Base-by-base conservation (phyloP, 2,329 filamentous ascomycete genomes). In the Penicillium sp. region DNA sequence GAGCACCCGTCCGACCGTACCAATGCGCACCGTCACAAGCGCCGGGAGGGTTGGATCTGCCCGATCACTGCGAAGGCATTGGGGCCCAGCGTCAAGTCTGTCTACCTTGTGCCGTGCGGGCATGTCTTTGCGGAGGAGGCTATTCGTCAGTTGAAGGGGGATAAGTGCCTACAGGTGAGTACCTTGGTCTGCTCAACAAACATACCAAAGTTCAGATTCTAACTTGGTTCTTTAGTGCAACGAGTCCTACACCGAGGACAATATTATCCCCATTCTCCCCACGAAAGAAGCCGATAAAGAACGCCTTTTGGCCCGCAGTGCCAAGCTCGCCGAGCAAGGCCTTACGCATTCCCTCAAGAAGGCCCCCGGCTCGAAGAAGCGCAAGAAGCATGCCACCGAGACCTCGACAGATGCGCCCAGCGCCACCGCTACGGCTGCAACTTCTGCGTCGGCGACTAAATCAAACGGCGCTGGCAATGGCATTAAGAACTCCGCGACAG, bases 51-150 rank as follows among this genome's bases (percentile, higher is more conserved):
- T 59, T 93, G 89, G 85, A 85, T 92, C 30, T 99, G 95, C 72
- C 93, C 94, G 0, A 85, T 98, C 57, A 96, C 93, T 1, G 86
- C 90, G 70, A 96, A 96, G 74, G 88, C 90, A 74, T 79, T 99
- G 26, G 95, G 95, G 0, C 88, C 93, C 0, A 83, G 83, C 5
- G 88, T 89, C 16, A 94, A 89, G 76, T 84, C 92, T 0, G 92
- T 96, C 1, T 99, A 98, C 71, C 71, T 99, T 2, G 91, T 98
- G 4, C 95, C 95, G 0, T 99, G 95, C 71, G 96, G 95, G 0
- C 96, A 99, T 80, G 93, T 92, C 0, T 98, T 98, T 77, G 89
- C 92, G 0, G 93, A 96, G 63, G 87, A 88, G 56, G 92, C 93
- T 7, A 88, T 98, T 66, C 90, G 89, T 67, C 91, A 95, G 76